Evolutionary conservation across 2,329 filamentous ascomycete species (phyloP).

Genomic region (Aspergillaceae sp.): DNA sequence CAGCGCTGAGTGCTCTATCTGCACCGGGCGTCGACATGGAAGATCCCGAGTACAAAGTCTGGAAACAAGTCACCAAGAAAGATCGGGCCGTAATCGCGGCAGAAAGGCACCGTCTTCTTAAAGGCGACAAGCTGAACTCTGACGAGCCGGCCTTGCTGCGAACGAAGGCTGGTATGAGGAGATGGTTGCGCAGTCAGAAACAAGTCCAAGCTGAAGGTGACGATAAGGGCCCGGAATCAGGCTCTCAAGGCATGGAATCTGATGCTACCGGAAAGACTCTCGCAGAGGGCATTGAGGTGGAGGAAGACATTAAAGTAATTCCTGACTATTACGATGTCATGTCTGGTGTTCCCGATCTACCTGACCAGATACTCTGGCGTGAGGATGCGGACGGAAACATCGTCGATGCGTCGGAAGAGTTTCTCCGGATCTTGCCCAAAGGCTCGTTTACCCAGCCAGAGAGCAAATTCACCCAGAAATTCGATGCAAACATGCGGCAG

Average conservation of each 20-base stretch:
- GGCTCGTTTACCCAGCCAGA: constrained; percentile 68
- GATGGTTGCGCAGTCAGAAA: constrained; percentile 72
- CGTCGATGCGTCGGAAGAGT: constrained; percentile 79
- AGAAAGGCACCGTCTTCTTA: constrained; percentile 78
- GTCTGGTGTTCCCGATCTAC: constrained; percentile 76
- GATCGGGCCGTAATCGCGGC: constrained; percentile 80
- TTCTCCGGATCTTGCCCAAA: constrained; percentile 64
- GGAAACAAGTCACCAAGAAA: constrained; percentile 98
- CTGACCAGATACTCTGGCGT: constrained; percentile 70
- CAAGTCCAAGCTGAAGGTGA: constrained; percentile 46
- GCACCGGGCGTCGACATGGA: constrained; percentile 75
- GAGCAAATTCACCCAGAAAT: constrained; percentile 64
- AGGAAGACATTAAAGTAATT: constrained; percentile 65
- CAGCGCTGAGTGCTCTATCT: constrained; percentile 57
- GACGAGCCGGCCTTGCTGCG: constrained; percentile 83
- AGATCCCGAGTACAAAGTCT: constrained; percentile 85
- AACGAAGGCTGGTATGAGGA: constrained; percentile 79
- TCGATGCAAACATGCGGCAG: constrained; percentile 85
- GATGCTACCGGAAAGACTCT: constrained; percentile 62
- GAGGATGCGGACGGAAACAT: constrained; percentile 85
- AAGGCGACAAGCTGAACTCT: constrained; percentile 69
- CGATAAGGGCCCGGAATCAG: constrained; percentile 34
- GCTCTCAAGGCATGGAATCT: constrained; percentile 39
- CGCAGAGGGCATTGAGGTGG: constrained; percentile 89
- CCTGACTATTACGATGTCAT: constrained; percentile 93